Conservation (phyloP, 2,329 filamentous ascomycete species). For the Dactylellina leptospora region DNA sequence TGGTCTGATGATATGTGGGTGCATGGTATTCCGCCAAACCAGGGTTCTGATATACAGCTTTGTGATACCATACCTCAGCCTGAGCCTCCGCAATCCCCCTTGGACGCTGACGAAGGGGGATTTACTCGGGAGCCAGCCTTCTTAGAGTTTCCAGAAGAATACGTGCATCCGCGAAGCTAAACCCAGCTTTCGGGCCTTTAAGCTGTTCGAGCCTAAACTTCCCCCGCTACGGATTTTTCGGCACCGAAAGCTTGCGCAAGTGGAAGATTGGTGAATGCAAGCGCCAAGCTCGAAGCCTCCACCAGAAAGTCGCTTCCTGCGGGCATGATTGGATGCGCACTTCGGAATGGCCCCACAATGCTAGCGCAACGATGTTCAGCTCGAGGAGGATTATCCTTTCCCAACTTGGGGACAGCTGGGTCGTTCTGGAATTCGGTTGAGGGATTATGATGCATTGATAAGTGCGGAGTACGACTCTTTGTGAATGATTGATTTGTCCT, state of each 20-base stretch:
- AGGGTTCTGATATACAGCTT: background rate
- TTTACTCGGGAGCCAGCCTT: background rate
- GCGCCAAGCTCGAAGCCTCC: constrained; percentile 31
- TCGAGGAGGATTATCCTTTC: constrained; percentile 33
- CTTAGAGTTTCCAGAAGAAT: background rate
- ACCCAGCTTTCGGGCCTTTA: background rate
- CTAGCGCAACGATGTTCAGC: constrained; percentile 28
- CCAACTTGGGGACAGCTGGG: background rate
- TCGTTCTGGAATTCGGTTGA: constrained; percentile 1
- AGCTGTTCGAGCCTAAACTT: constrained; percentile 5
- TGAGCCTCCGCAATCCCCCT: too few relatives aligned
- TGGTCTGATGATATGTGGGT: too few relatives aligned
- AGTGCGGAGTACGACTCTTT: background rate
- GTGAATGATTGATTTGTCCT: background rate
- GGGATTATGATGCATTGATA: constrained; percentile 16
- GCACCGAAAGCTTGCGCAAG: background rate
- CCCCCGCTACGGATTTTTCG: constrained; percentile 5
- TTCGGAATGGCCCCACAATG: constrained; percentile 41
- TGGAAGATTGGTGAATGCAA: background rate
- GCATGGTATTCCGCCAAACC: too few relatives aligned
- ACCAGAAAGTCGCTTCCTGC: constrained; percentile 4
- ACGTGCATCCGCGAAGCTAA: background rate
- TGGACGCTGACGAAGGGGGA: too few relatives aligned
- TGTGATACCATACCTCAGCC: too few relatives aligned
- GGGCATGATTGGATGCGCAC: constrained; percentile 29